Evolutionary conservation across 2,329 filamentous ascomycete genomes (phyloP).

Genomic region (Lithohypha guttulata): DNA sequence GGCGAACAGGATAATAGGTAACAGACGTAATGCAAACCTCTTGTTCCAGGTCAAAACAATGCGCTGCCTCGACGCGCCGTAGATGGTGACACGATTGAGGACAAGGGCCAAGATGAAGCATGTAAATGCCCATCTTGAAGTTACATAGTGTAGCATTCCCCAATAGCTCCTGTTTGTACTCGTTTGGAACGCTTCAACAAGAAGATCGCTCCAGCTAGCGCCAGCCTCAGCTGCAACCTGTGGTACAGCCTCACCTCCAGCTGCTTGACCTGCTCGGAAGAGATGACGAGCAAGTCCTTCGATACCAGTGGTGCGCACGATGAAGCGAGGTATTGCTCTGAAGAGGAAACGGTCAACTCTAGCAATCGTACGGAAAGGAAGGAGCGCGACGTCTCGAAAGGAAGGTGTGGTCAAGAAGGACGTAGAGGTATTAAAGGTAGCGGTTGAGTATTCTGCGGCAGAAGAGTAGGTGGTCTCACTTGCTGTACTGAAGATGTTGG

Average conservation of each 20-base stretch:
- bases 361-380: conserved; percentile 29
- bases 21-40: conserved; percentile 57
- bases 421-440: conserved; percentile 14
- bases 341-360: conserved; percentile 29
- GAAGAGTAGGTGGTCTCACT: background rate
- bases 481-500: background rate
- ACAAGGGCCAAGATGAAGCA: conserved; percentile 80
- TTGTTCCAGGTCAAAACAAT: conserved; percentile 65
- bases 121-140: conserved; percentile 81
- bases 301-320: conserved; percentile 21
- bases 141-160: conserved; percentile 80
- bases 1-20: conserved; percentile 60
- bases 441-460: conserved; percentile 9
- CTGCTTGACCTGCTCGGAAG: conserved; percentile 20
- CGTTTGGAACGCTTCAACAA: conserved; percentile 36
- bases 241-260: conserved; percentile 31
- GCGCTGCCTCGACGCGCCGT: conserved; percentile 74
- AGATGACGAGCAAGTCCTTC: conserved; percentile 24
- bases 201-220: conserved; percentile 27
- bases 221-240: conserved; percentile 27
- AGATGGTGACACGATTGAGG: conserved; percentile 85
- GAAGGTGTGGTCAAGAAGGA: conserved; percentile 23
- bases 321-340: conserved; percentile 26
- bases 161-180: conserved; percentile 56
- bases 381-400: conserved; percentile 26